A percentile compares a stretch with the other conserved stretches of the same genome.
These are phyloP conservation scores for Gossypium mustelinum DNA, from an alignment of 345 rosid species.

Conservation along the genomic window DNA sequence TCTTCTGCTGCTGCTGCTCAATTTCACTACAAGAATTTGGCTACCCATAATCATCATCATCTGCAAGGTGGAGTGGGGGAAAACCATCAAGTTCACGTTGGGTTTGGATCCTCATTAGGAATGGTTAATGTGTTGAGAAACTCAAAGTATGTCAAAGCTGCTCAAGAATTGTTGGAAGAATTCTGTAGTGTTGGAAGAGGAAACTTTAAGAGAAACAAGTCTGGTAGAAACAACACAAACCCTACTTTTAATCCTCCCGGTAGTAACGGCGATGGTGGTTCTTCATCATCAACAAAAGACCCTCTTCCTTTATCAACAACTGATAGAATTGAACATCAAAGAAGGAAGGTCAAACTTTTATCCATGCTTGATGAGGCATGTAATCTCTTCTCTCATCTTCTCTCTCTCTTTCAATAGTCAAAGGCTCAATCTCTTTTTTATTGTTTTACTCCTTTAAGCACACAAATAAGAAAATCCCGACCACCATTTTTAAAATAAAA, in stretches of 20 bases:
- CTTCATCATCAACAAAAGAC: constrained; percentile 51
- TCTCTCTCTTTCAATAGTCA: constrained; percentile 26
- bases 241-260: constrained; percentile 53
- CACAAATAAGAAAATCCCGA: constrained; percentile 5
- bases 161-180: constrained; percentile 85
- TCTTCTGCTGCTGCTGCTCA: constrained; percentile 35
- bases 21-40: constrained; percentile 40
- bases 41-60: constrained; percentile 20
- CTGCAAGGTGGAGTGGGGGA: constrained; percentile 34
- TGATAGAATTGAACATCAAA: constrained; percentile 90
- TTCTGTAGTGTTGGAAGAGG: constrained; percentile 93
- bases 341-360: constrained; percentile 88
- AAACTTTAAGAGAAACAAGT: constrained; percentile 56
- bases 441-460: constrained; percentile 1
- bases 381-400: constrained; percentile 25
- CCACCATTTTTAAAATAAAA: background rate
- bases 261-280: constrained; percentile 32
- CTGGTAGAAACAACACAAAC: constrained; percentile 46
- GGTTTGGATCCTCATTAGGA: constrained; percentile 54
- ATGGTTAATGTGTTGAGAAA: constrained; percentile 58
- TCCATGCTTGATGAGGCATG: constrained; percentile 99
- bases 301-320: constrained; percentile 60
- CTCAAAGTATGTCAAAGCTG: constrained; percentile 72
- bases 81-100: constrained; percentile 42
- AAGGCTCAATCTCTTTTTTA: constrained; percentile 16